Evolutionary conservation across 1,284 basidiomycete genomes (phyloP), one percentile per base, ranked within the genome.

Genomic region (Cystobasidium sp.): DNA sequence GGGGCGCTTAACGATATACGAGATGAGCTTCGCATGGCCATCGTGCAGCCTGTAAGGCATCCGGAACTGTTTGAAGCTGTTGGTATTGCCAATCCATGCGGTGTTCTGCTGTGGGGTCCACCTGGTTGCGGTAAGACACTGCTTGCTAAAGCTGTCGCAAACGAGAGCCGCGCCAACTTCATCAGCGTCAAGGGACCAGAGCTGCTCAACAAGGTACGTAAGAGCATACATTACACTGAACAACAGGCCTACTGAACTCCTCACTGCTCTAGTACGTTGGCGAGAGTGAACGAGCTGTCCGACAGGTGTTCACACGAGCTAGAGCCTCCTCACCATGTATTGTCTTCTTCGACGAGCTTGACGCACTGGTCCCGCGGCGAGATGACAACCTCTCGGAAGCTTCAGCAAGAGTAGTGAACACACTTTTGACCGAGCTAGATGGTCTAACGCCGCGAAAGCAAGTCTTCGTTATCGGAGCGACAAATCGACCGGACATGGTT

Each of bases 401-500:
- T 0, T 96, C 94, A 3, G 91, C 94, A 0, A 88, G 96, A n/a
- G 93, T 99, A 5, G 96, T 99, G 77, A 99, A 98, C 83, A 98
- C 95, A 0, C 88, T 99, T 8, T 86, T 98, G 1, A 97, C 96
- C 0, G 96, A 98, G 83, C 88, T 98, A 37, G 96, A 98, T 80
- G 96, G 96, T 0, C 89, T 98, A 44, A 93, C 97, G 78, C 86
- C 90, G 0, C 88, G 95, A 75, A 94, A 92, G 81, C 88, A 89
- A 64, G 95, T 98, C 68, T 97, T 96, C 81, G 94, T 98, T 37
- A 94, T 98, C 77, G 96, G 91, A 0, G 96, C 96, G 0, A 99
- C 96, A 5, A 98, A 99, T 83, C 86, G 96, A n/a, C 96, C 96
- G 0, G 96, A 98, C 84, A 97, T 98, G 89, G 94, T 98, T 77